Base-by-base conservation (phyloP, 306 rosid species). In the Cucurbita argyrosperma region DNA sequence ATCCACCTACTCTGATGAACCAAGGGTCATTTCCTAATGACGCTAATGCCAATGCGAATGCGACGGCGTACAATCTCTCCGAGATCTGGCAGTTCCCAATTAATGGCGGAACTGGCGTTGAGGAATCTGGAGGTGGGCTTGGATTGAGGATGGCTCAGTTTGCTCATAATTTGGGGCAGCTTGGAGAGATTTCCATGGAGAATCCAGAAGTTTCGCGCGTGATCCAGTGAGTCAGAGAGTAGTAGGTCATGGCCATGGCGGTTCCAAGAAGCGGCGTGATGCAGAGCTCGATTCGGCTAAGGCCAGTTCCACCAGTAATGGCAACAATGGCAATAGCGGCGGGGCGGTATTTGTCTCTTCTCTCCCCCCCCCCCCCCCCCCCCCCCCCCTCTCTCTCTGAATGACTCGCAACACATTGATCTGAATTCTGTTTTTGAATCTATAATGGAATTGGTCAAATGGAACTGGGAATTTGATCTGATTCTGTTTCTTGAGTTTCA, bases 41-140 rank as follows among this genome's bases (percentile, higher is more conserved):
- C 62, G 65, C 89, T 12, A 84, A 85, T 73, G 83, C 76, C 65
- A 76, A 38, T 76, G 63, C 85, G 42, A 86, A 77, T 85, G 76
- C 83, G 71, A 14, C 83, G 78, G 51, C 95, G 61, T 88, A 1
- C 76, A 86, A 86, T 76, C 77, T 86, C 4, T 11, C 93, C 4
- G 94, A 90, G 96, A 89, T 89, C 94, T 93, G 96, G 98, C 87
- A 74, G 23, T 82, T 84, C 26, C 89, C 89, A 16, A 64, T 86
- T 71, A 83, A 74, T 43, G 68, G 78, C 75, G 77, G 76, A 6
- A 62, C n/a, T 3, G 49, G 11, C 1, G 76, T 63, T 21, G 84
- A 69, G 4, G 85, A 85, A 1, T 40, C 87, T 8, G 91, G 79
- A 5, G 83, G 81, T 53, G 90, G 85, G 10, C 51, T 90, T 74